Base-by-base conservation (phyloP, 1,139 yeast genomes). In the Yamadazyma taylorii region DNA sequence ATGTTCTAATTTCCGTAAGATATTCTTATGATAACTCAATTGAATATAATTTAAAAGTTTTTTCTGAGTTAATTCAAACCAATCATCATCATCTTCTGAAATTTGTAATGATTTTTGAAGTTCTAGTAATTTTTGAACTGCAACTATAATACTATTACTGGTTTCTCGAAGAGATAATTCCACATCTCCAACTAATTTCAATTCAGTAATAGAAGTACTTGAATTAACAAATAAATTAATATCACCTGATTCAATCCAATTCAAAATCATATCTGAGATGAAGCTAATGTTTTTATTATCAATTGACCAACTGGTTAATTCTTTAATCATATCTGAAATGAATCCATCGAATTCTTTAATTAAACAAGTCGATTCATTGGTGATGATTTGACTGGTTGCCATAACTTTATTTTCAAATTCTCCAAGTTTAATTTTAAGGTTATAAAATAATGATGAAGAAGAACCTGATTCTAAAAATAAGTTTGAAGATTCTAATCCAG, bases 81-180 rank as follows among this genome's bases (percentile, higher is more conserved):
- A 85, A n/a, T 69, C 65, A 43, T 82, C 85, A 30, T 73, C 78
- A 9, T 77, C 85, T 33, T 66, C 76, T 2, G 59, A 49, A 2
- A 78, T 50, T 9, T 56, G 52, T 9, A n/a, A n/a, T n/a, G 54
- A 62, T 1, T 48, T 49, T 33, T 56, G 65, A 31, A 65, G 56
- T 24, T 63, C 62, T 11, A 78, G 53, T 2, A 62, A 55, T 43
- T 77, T 75, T 60, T 89, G 97, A 46, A 85, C 75, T 0, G 84
- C 72, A 30, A 89, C 69, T 39, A 89, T 62, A 22, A 87, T 72
- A 3, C 84, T 72, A 22, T 77, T 76, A n/a, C 81, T 69, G 5
- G 85, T 54, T 13, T 70, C 69, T 41, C 84, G 68, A 43, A 79
- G 67, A 2, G 61, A 50, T 6, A 42, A 36, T 47, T 83, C 88